phyloP scores from a whole-genome alignment of 1,139 yeast genomes.

The Blastobotrys elegans region DNA sequence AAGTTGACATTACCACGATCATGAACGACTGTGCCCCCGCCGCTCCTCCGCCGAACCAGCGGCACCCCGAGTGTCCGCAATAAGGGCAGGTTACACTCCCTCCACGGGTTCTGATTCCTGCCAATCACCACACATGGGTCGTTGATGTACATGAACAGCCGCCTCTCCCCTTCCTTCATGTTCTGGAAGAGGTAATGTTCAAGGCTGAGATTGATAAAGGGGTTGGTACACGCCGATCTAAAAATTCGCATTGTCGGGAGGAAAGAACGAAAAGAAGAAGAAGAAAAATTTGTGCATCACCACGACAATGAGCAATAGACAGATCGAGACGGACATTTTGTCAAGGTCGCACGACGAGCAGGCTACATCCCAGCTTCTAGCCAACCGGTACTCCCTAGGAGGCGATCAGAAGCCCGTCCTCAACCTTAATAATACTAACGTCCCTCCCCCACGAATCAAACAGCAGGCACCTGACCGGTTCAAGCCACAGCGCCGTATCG shows the following conservation, averaged over 20 bases:
- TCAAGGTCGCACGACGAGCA: slow-evolving; percentile 44
- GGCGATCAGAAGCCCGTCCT: slow-evolving; percentile 61
- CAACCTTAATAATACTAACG: slow-evolving; percentile 42
- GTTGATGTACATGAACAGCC: slow-evolving; percentile 71
- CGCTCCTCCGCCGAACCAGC: slow-evolving; percentile 71
- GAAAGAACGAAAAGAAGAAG: background rate
- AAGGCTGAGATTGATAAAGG: slow-evolving; percentile 71
- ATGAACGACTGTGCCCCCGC: slow-evolving; percentile 98
- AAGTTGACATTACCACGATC: slow-evolving; percentile 90
- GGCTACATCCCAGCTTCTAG: slow-evolving; percentile 46
- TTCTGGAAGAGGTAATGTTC: slow-evolving; percentile 72
- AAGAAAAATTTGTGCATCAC: slow-evolving; percentile 5
- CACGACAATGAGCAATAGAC: no score
- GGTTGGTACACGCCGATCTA: slow-evolving; percentile 51
- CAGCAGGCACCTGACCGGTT: slow-evolving; percentile 5
- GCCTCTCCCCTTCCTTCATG: slow-evolving; percentile 44
- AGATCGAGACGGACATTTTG: slow-evolving; percentile 50
- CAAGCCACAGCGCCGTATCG: slow-evolving; percentile 7
- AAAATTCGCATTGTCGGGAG: slow-evolving; percentile 2
- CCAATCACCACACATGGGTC: slow-evolving; percentile 90
- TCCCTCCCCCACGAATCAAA: slow-evolving; percentile 2
- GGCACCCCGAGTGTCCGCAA: slow-evolving; percentile 56
- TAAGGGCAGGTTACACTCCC: slow-evolving; percentile 67
- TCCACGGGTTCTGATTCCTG: slow-evolving; percentile 93
- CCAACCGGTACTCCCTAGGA: slow-evolving; percentile 48